Conservation (phyloP, 371 early-diverging fungal genomes). For the Chytridium lagenaria region DNA sequence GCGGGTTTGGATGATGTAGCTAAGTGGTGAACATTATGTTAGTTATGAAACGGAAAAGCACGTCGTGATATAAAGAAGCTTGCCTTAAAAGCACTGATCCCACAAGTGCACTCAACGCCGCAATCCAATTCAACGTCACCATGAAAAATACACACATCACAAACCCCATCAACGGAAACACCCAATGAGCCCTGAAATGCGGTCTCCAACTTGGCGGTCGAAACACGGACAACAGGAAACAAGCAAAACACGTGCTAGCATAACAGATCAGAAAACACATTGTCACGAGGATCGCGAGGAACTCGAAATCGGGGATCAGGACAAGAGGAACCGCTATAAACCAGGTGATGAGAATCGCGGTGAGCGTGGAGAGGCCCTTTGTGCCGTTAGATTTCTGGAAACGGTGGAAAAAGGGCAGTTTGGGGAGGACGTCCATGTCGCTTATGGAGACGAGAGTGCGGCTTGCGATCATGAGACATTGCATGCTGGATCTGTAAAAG, state of each 20-base stretch:
- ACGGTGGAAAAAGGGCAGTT: conserved; percentile 2
- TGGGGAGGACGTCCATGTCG: background rate
- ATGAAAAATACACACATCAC: conserved; percentile 3
- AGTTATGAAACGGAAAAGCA: too few species aligned
- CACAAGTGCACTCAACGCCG: conserved; percentile 1
- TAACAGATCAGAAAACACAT: conserved; percentile 26
- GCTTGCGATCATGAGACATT: conserved; percentile 13
- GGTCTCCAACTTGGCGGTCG: conserved; percentile 20
- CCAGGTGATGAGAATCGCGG: conserved; percentile 15
- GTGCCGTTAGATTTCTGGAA: background rate
- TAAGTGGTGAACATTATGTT: background rate
- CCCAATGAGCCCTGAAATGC: conserved; percentile 18
- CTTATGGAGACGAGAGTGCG: conserved; percentile 1
- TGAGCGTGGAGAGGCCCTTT: background rate
- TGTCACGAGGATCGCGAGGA: conserved; percentile 27
- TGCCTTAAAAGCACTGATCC: conserved; percentile 2
- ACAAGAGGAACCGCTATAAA: conserved; percentile 24
- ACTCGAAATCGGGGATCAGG: conserved; percentile 20
- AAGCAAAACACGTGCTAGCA: conserved; percentile 12
- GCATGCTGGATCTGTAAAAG: conserved; percentile 15
- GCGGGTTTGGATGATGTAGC: conserved; percentile 10
- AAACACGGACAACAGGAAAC: conserved; percentile 12
- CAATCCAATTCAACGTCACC: conserved; percentile 18
- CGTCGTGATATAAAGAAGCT: too few species aligned
- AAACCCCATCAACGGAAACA: conserved; percentile 15